A percentile compares a stretch with the other conserved stretches of the same genome.
These are phyloP conservation scores for Thelonectria discophora DNA, from an alignment of 2,329 filamentous ascomycete species.

Conservation along the genomic window DNA sequence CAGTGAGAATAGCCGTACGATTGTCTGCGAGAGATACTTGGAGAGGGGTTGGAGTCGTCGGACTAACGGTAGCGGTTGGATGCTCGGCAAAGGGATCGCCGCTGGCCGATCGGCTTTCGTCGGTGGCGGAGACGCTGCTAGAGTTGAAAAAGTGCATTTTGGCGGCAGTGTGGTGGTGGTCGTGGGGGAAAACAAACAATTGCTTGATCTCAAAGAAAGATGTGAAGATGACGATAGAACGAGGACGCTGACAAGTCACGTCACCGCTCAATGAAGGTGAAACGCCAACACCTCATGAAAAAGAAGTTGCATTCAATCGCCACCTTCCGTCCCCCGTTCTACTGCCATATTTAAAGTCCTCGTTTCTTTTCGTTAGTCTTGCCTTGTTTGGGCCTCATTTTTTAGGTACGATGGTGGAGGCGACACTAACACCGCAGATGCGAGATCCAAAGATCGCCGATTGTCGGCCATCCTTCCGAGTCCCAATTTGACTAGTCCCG, in stretches of 20 bases:
- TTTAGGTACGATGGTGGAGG: constrained; percentile 40
- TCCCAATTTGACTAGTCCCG: background rate
- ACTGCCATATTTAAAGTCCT: constrained; percentile 1
- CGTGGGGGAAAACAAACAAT: constrained; percentile 1
- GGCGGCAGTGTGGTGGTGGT: constrained; percentile 20
- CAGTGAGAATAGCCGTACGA: constrained; percentile 36
- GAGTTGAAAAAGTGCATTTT: constrained; percentile 30
- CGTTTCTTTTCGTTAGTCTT: background rate
- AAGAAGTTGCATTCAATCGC: constrained; percentile 4
- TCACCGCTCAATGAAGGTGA: background rate
- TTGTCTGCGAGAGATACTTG: constrained; percentile 35
- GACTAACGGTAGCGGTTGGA: constrained; percentile 39
- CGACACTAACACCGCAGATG: constrained; percentile 3
- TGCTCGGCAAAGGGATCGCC: constrained; percentile 39
- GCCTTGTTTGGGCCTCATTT: constrained; percentile 14
- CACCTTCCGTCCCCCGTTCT: background rate
- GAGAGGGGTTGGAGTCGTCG: constrained; percentile 38
- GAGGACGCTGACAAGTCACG: background rate
- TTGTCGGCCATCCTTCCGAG: constrained; percentile 9
- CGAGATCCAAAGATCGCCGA: constrained; percentile 25
- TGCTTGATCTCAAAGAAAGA: background rate
- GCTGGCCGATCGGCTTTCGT: constrained; percentile 38
- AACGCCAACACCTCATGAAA: background rate
- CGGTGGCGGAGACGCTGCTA: constrained; percentile 34
- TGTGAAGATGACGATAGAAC: background rate